Evolutionary conservation across 306 rosid genomes (phyloP), one percentile per base, ranked within the genome.

Genomic region (Lotus japonicus): DNA sequence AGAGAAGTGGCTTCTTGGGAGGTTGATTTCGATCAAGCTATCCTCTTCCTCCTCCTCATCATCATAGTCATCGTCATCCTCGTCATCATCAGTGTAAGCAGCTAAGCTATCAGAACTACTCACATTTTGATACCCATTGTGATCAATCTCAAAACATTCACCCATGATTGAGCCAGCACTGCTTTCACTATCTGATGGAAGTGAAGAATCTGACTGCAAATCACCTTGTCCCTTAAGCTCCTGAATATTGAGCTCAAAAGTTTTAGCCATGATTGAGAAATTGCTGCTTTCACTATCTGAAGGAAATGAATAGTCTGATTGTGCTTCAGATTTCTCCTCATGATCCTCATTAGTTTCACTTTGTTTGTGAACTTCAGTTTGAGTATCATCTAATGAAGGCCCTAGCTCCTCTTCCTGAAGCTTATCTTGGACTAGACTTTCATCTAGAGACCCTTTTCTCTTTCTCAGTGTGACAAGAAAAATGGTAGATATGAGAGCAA

Each of bases 21-120:
- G 77, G 55, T 39, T 58, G 44, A 89, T 89, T 70, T 89, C 96
- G 64, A 89, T 89, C 59, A 89, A 51, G 26, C 83, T 76, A 42
- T 85, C 90, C 26, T 88, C 83, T 5, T 79, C 80, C 5, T 70
- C 80, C 4, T 76, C 75, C 4, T 67, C 70, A 0, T 69, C 31
- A 26, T 26, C 36, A 5, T 70, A 72, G 0, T 70, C 77, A 2
- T n/a, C 9, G n/a, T 36, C 48, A 43, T 43, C 8, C 2, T 43
- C 55, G 2, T 72, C 68, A 1, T 75, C 77, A 0, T 74, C 75
- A 2, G 75, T 69, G 5, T 84, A 82, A 35, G 88, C 84, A 28
- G 11, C 66, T 9, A 77, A 75, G n/a, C 66, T 72, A 51, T 73
- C 83, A 52, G 61, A 70, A 51, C 62, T 17, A 58, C 66, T 42